phyloP scores from a whole-genome alignment of 331 rosid genomes.

The Quercus phellos region DNA sequence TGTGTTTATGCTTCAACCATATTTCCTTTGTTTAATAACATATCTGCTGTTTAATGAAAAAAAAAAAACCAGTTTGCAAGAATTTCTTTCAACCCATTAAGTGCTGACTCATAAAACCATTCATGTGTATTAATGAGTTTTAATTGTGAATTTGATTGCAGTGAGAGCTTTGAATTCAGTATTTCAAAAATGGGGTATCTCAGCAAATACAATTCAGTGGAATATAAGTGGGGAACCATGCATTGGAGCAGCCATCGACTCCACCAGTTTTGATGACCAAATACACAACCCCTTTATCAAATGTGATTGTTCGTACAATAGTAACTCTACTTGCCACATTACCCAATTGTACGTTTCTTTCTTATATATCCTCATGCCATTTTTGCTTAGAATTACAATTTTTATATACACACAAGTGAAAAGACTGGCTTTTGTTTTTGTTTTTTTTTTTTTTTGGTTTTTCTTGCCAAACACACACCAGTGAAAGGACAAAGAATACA shows the following conservation, averaged over 20 bases:
- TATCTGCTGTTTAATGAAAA: too few relatives aligned
- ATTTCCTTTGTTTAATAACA: too few relatives aligned
- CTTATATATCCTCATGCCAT: not conserved
- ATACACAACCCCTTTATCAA: conserved; percentile 53
- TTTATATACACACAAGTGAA: not conserved
- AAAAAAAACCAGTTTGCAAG: too few relatives aligned
- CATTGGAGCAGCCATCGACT: conserved; percentile 51
- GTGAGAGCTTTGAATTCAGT: conserved; percentile 56
- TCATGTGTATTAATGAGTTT: not conserved
- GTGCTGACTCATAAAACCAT: too few relatives aligned
- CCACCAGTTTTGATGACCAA: not conserved
- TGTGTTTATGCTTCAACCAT: too few relatives aligned
- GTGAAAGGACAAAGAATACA: too few relatives aligned
- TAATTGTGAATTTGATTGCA: conserved; percentile 9
- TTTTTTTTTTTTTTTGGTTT: too few relatives aligned
- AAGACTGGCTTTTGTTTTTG: too few relatives aligned
- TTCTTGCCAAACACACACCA: too few relatives aligned
- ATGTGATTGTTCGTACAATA: conserved; percentile 45
- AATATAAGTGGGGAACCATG: conserved; percentile 61
- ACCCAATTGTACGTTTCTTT: conserved; percentile 41
- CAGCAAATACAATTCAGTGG: conserved; percentile 37
- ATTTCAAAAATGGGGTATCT: conserved; percentile 45
- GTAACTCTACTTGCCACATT: conserved; percentile 48
- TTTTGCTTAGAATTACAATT: not conserved
- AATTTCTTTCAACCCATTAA: too few relatives aligned